Conservation (phyloP, 2,329 filamentous ascomycete species). For the Phaeosphaeriaceae sp. region DNA sequence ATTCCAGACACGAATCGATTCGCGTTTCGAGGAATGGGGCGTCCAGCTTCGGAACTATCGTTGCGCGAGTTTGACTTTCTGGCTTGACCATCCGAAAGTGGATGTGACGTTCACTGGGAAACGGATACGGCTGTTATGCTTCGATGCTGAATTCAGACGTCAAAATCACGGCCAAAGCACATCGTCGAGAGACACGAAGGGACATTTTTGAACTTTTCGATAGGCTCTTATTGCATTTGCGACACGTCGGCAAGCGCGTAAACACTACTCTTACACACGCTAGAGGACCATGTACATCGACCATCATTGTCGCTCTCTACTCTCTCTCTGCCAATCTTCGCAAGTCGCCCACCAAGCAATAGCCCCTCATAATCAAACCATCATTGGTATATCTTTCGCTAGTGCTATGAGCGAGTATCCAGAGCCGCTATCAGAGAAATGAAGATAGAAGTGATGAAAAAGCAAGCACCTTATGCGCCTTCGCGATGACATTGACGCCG, state of each 20-base stretch:
- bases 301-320: constrained; percentile 16
- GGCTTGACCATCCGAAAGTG: neutral
- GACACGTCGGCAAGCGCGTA: constrained; percentile 21
- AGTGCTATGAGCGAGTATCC: constrained; percentile 45
- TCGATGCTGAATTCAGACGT: neutral
- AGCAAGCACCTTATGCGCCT: constrained; percentile 32
- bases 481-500: constrained; percentile 33
- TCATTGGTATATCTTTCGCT: constrained; percentile 40
- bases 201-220: constrained; percentile 6
- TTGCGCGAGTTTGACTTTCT: neutral
- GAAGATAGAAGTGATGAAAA: constrained; percentile 41
- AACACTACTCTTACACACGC: constrained; percentile 35
- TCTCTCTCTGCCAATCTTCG: constrained; percentile 11
- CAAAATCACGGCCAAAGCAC: neutral
- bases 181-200: neutral
- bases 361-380: constrained; percentile 36
- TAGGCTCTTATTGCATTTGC: constrained; percentile 28
- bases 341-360: constrained; percentile 33
- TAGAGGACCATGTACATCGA: constrained; percentile 11
- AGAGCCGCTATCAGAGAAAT: constrained; percentile 47
- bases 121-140: neutral
- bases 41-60: neutral
- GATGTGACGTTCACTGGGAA: neutral
- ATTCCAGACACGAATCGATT: neutral
- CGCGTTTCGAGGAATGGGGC: neutral